phyloP scores from a whole-genome alignment of 306 rosid genomes.

The Sindora glabra region DNA sequence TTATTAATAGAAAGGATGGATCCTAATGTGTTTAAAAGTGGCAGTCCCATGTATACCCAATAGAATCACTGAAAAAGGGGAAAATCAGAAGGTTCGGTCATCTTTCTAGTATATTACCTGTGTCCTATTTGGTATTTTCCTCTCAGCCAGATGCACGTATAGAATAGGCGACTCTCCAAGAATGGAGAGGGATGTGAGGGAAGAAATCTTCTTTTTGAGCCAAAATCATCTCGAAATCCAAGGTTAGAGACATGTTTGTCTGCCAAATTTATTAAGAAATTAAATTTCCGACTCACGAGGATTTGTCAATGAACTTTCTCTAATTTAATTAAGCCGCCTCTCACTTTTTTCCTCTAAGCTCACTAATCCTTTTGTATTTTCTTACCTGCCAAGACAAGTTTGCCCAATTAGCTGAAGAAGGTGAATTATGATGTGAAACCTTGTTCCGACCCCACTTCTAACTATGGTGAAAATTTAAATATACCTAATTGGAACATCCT shows the following conservation, averaged over 20 bases:
- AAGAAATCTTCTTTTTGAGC: too few relatives aligned
- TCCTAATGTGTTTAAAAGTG: constrained; percentile 37
- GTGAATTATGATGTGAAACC: background rate
- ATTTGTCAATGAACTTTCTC: constrained; percentile 3
- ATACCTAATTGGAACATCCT: too few relatives aligned
- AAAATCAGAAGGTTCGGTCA: constrained; percentile 16
- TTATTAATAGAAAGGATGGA: constrained; percentile 39
- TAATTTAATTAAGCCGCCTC: background rate
- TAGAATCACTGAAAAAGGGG: constrained; percentile 28
- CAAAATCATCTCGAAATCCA: constrained; percentile 14
- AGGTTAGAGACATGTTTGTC: constrained; percentile 24
- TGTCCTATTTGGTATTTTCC: constrained; percentile 8
- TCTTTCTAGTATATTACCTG: constrained; percentile 16
- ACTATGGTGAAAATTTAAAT: too few relatives aligned
- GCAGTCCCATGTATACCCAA: constrained; percentile 31
- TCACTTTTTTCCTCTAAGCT: background rate
- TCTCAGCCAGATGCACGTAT: constrained; percentile 2
- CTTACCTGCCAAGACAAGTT: background rate
- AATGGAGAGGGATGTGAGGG: constrained; percentile 16
- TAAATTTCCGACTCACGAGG: background rate
- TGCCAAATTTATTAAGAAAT: constrained; percentile 22
- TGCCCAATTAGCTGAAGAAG: background rate
- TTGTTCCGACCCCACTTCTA: background rate
- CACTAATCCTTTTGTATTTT: background rate
- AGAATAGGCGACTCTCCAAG: constrained; percentile 38